Conservation (phyloP, 768 basidiomycete species). For the Guyanaporus albipodus region DNA sequence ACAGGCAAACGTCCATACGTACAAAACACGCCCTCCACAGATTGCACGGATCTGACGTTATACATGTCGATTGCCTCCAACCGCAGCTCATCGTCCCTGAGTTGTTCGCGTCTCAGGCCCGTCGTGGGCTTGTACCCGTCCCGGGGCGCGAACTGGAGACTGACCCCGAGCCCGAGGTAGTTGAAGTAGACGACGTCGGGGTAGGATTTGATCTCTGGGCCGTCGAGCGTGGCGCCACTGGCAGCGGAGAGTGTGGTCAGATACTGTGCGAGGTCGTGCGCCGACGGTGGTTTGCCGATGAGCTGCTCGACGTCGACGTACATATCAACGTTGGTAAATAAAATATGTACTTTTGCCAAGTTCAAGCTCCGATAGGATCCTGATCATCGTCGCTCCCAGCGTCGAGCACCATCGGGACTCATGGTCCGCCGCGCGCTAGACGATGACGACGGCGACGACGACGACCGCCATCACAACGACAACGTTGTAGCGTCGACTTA, state of each 20-base stretch:
- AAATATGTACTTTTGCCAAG: too few relatives aligned
- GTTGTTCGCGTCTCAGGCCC: constrained; percentile 42
- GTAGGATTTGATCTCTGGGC: constrained; percentile 75
- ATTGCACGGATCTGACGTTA: constrained; percentile 48
- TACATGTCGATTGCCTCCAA: constrained; percentile 83
- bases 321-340: too few relatives aligned
- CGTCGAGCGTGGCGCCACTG: constrained; percentile 11
- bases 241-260: constrained; percentile 36
- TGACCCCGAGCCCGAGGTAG: constrained; percentile 75
- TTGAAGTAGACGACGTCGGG: constrained; percentile 85
- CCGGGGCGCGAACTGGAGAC: constrained; percentile 69
- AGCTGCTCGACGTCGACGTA: constrained; percentile 33
- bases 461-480: background rate
- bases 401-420: constrained; percentile 8
- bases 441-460: constrained; percentile 16
- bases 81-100: constrained; percentile 47
- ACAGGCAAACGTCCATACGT: constrained; percentile 57
- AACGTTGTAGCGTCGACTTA: background rate
- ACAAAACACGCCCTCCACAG: constrained; percentile 41
- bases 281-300: constrained; percentile 50
- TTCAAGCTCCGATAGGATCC: constrained; percentile 22
- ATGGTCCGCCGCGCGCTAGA: constrained; percentile 23
- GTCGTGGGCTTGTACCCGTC: constrained; percentile 57
- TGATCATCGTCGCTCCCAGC: background rate
- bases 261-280: constrained; percentile 40